Conservation (phyloP, 306 rosid species). For the Lagenaria siceraria region DNA sequence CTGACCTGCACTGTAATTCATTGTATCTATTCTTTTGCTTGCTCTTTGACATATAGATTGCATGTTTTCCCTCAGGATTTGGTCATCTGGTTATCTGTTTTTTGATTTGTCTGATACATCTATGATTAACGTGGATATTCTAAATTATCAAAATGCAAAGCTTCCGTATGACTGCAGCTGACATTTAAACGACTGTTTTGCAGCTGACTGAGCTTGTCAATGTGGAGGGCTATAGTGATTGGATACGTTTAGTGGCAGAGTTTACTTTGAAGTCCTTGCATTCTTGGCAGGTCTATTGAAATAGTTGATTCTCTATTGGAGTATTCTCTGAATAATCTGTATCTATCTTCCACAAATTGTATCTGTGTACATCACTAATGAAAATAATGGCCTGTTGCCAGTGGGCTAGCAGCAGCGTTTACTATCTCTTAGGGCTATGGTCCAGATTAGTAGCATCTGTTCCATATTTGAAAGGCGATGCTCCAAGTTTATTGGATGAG, state of each 20-base stretch:
- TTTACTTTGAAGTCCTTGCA: slow-evolving; percentile 89
- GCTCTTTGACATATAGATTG: not conserved
- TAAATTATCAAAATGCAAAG: not conserved
- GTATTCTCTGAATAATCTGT: slow-evolving; percentile 9
- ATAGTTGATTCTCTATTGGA: slow-evolving; percentile 1
- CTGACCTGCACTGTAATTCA: not conserved
- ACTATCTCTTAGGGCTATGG: slow-evolving; percentile 95
- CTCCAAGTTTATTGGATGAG: slow-evolving; percentile 95
- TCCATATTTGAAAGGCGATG: slow-evolving; percentile 96
- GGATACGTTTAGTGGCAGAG: slow-evolving; percentile 85
- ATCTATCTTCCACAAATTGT: slow-evolving; percentile 7
- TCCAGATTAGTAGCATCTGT: slow-evolving; percentile 97
- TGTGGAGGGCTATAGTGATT: slow-evolving; percentile 87
- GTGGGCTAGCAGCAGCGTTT: slow-evolving; percentile 99
- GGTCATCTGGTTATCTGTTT: not conserved
- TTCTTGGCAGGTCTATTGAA: slow-evolving; percentile 74
- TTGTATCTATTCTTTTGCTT: not conserved
- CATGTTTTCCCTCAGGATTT: not conserved
- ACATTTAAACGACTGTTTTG: slow-evolving; percentile 20
- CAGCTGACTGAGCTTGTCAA: slow-evolving; percentile 89
- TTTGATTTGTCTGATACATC: not conserved
- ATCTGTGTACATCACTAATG: slow-evolving; percentile 24
- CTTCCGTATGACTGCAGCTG: slow-evolving; percentile 1
- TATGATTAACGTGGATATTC: not conserved
- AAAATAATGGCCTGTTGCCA: slow-evolving; percentile 27